Evolutionary conservation across 805 yeast genomes (phyloP), one percentile per base, ranked within the genome.

Genomic region (Wickerhamomyces chaumierensis): DNA sequence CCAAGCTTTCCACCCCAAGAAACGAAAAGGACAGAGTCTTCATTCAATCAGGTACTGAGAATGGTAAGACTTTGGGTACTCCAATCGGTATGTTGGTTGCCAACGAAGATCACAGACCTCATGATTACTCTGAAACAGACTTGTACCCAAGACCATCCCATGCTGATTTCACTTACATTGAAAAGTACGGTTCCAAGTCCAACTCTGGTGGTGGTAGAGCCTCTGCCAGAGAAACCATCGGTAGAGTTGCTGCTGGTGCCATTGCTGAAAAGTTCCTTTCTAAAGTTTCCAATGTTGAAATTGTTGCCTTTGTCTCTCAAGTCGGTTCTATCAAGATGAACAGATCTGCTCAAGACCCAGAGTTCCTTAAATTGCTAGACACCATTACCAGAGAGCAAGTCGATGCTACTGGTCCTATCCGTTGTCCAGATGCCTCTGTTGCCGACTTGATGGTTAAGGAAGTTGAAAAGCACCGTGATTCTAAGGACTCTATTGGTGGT

Each of bases 181-280:
- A 73, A 47, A 92, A 92, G 63, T 92, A 92, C 64, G 95, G 96
- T 33, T 71, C 78, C 49, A 92, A 92, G 65, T 94, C 96, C 4
- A 75, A 94, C 5, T 81, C 94, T 29, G 98, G 98, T 38, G 98
- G 98, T 55, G 98, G 98, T 45, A 77, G 98, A 58, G 82, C 96
- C 12, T 78, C 90, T 34, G 98, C 98, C 8, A 78, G 98, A 62
- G 98, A 92, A 65, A 92, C 98, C 33, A 92, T 92, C 52, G 98
- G 98, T 41, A 77, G 98, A 62, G 98, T 92, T 39, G 97, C 97
- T 36, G 97, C 96, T 8, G 96, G 96, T 55, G 97, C 96, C 37
- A 78, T 92, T 61, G 98, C 98, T 36, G 98, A 92, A 62, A 90
- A 88, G 64, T 79, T 85, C 47, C 71, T 92, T 55, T 56, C 64